Conservation (phyloP, 441 rosid species). For the Biscutella laevigata region DNA sequence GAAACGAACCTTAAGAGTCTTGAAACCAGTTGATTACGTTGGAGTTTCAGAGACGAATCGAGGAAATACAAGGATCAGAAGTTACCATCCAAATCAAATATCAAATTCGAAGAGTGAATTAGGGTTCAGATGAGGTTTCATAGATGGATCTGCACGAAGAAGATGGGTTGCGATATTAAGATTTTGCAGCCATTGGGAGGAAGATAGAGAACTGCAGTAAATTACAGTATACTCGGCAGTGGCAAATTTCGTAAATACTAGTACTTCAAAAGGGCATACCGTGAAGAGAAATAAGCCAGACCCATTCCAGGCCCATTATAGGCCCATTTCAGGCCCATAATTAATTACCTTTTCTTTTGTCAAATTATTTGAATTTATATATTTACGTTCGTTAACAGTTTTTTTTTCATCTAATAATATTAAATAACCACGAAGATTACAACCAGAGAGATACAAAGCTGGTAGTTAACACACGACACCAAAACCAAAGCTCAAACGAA, state of each 20-base stretch:
- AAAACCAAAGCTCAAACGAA: too few species aligned
- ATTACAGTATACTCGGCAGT: constrained; percentile 19
- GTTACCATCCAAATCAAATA: not conserved
- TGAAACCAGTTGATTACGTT: constrained; percentile 8
- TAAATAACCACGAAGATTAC: too few species aligned
- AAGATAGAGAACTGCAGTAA: constrained; percentile 12
- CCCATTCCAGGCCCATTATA: constrained; percentile 12
- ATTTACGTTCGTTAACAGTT: too few species aligned
- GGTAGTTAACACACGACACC: too few species aligned
- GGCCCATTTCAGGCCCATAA: too few species aligned
- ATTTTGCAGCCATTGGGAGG: constrained; percentile 23
- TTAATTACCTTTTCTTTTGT: too few species aligned
- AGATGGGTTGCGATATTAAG: constrained; percentile 1
- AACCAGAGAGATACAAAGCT: too few species aligned
- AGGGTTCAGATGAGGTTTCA: constrained; percentile 22
- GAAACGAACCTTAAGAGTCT: constrained; percentile 20
- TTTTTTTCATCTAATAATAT: too few species aligned
- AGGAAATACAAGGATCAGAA: not conserved
- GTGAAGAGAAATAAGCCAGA: not conserved
- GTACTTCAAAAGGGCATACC: not conserved
- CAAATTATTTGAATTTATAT: too few species aligned
- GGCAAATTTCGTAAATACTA: constrained; percentile 29
- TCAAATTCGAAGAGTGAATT: not conserved
- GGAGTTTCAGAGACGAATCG: constrained; percentile 13
- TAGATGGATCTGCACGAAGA: constrained; percentile 14